Evolutionary conservation across 2,329 filamentous ascomycete genomes (phyloP).

Genomic region (Plectosphaerella sp.): DNA sequence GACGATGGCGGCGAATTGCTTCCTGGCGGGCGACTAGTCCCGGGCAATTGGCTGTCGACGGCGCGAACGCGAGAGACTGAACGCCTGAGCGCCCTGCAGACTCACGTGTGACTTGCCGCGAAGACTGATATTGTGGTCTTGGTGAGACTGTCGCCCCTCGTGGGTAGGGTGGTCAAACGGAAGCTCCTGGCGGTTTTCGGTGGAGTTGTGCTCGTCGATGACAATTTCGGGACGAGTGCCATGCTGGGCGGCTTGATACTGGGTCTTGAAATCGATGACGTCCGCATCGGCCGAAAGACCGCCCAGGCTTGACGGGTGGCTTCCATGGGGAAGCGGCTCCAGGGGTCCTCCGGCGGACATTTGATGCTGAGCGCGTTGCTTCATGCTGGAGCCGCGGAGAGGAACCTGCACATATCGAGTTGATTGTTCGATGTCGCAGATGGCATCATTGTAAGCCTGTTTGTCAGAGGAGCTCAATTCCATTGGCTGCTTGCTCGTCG

Average conservation of each 20-base stretch:
- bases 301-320: slow-evolving; percentile 7
- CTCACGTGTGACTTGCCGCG: slow-evolving; percentile 50
- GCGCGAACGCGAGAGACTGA: slow-evolving; percentile 50
- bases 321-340: slow-evolving; percentile 2
- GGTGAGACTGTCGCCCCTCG: slow-evolving; percentile 5
- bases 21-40: slow-evolving; percentile 65
- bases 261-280: slow-evolving; percentile 9
- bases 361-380: not conserved
- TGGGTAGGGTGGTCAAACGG: not conserved
- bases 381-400: slow-evolving; percentile 8
- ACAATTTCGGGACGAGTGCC: slow-evolving; percentile 5
- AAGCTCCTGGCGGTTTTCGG: slow-evolving; percentile 11
- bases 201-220: too few relatives aligned
- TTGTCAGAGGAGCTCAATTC: too few relatives aligned
- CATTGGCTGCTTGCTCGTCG: not conserved
- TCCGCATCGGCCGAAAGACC: slow-evolving; percentile 8
- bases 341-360: slow-evolving; percentile 1
- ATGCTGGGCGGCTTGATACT: slow-evolving; percentile 11
- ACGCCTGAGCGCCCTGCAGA: slow-evolving; percentile 41
- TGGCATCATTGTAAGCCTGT: not conserved
- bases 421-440: not conserved
- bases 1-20: slow-evolving; percentile 63
- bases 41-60: slow-evolving; percentile 63
- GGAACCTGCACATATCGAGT: slow-evolving; percentile 4
- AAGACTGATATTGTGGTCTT: slow-evolving; percentile 36